Conservation (phyloP, 2,329 filamentous ascomycete species). For the Fusarium avenaceum region DNA sequence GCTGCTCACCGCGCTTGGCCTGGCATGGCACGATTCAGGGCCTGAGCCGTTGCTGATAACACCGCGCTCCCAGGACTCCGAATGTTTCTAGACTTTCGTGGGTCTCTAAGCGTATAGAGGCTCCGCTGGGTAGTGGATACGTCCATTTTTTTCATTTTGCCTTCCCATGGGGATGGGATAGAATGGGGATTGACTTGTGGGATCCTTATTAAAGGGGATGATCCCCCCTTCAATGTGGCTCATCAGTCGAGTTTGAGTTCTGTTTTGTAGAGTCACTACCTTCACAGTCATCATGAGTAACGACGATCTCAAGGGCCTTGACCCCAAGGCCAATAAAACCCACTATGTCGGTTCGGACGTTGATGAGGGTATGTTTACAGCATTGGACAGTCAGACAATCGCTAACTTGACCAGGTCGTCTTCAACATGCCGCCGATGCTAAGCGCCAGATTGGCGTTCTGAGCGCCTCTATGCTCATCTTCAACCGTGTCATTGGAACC, state of each 20-base stretch:
- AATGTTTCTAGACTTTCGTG: slow-evolving; percentile 43
- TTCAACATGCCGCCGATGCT: slow-evolving; percentile 59
- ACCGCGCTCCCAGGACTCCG: not conserved
- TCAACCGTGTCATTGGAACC: slow-evolving; percentile 76
- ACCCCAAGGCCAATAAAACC: slow-evolving; percentile 29
- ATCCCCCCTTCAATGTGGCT: slow-evolving; percentile 3
- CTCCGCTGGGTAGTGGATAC: slow-evolving; percentile 26
- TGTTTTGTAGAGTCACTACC: not conserved
- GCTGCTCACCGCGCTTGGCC: slow-evolving; percentile 17
- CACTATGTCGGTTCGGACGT: slow-evolving; percentile 41
- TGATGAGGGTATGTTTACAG: slow-evolving; percentile 38
- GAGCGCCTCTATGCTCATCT: slow-evolving; percentile 70
- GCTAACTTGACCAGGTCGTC: slow-evolving; percentile 45
- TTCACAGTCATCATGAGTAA: slow-evolving; percentile 38
- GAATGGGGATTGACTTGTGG: not conserved
- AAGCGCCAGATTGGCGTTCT: slow-evolving; percentile 69
- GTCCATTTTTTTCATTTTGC: slow-evolving; percentile 31
- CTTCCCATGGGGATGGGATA: slow-evolving; percentile 21
- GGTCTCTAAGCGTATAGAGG: slow-evolving; percentile 4
- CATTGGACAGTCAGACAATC: fast-evolving
- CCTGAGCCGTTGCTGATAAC: slow-evolving; percentile 23
- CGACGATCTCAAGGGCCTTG: slow-evolving; percentile 36
- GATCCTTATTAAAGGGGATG: slow-evolving; percentile 34
- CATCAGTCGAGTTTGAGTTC: slow-evolving; percentile 16
- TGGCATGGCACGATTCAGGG: slow-evolving; percentile 38